Evolutionary conservation across 768 basidiomycete species (phyloP), one percentile per base, ranked within the genome.

Genomic region (Leccinum obscurum): DNA sequence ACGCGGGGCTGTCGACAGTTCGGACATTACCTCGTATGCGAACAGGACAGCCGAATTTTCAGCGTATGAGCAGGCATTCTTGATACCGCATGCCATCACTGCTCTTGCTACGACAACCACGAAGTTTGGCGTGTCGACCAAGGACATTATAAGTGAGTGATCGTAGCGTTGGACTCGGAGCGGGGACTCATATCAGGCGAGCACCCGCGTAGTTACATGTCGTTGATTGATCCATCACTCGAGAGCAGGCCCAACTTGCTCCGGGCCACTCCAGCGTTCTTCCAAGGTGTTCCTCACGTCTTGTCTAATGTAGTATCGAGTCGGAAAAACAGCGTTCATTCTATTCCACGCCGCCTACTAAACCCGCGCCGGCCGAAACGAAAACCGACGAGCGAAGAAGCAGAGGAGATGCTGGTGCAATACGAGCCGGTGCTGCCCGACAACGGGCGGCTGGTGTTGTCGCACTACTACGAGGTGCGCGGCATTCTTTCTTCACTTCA

Each of bases 41-140:
- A 78, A 81, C 48, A 81, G 83, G 30, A 83, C 76, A 7, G 68
- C 82, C 52, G 76, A 82, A 3, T 70, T 91, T 39, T 80, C 81
- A n/a, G 77, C 81, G 1, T 81, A 86, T 60, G 85, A 92, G 56
- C 85, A 88, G 67, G 78, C 88, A 0, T 96, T 83, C 72, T 76
- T 90, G 28, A 83, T 90, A 63, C 87, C 91, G 1, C 77, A 83
- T 58, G 87, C 79, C 3, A 79, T 96, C 34, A 85, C 83, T 6
- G 84, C 91, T 4, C 71, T 98, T 24, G 74, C 86, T 0, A 81
- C 87, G 8, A 96, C 96, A 1, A 82, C 81, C n/a, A 97, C 95
- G 0, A 92, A 90, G 73, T 93, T 88, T 63, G 95, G 96, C 0
- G 92, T 98, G 62, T 84, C 92, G 0, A 82, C 83, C 54, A 94